A percentile compares a stretch with the other conserved stretches of the same genome.
Evolutionary conservation across 768 basidiomycete genomes (phyloP).

Genomic region (Mycena vitilis): DNA sequence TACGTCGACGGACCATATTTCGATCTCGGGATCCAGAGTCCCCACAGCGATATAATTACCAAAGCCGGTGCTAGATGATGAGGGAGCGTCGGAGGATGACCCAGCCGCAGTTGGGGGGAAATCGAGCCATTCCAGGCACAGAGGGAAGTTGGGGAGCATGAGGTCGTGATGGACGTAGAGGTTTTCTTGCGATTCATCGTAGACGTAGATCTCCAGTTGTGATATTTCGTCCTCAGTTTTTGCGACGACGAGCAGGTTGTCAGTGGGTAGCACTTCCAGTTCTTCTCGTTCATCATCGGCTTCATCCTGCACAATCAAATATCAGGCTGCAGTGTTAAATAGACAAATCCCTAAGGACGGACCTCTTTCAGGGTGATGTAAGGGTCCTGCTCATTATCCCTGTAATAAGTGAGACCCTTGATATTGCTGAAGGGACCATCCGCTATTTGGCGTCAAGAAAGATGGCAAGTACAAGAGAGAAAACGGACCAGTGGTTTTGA

Average conservation of each 20-base stretch:
- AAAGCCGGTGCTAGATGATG: constrained; percentile 50
- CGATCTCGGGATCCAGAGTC: constrained; percentile 96
- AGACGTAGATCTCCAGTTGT: constrained; percentile 95
- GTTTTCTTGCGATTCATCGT: constrained; percentile 91
- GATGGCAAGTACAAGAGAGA: too few species aligned
- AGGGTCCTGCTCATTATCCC: constrained; percentile 93
- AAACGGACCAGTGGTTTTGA: too few species aligned
- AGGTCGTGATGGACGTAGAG: constrained; percentile 97
- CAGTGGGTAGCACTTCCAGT: constrained; percentile 87
- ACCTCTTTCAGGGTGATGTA: constrained; percentile 97
- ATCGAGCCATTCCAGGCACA: constrained; percentile 99
- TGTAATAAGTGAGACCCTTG: constrained; percentile 93
- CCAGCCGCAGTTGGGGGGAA: constrained; percentile 80
- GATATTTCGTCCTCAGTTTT: constrained; percentile 98
- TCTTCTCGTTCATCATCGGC: constrained; percentile 90
- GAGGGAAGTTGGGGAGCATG: constrained; percentile 96
- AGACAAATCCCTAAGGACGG: constrained; percentile 36
- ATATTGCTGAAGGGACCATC: constrained; percentile 71
- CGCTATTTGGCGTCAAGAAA: too few species aligned
- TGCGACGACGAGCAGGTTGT: constrained; percentile 92
- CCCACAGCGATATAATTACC: constrained; percentile 97
- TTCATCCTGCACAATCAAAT: constrained; percentile 60
- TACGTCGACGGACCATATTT: constrained; percentile 96
- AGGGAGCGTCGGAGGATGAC: constrained; percentile 43
- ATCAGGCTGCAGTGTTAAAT: constrained; percentile 20